phyloP scores from a whole-genome alignment of 2,329 filamentous ascomycete species.

The Fusarium metavorans region DNA sequence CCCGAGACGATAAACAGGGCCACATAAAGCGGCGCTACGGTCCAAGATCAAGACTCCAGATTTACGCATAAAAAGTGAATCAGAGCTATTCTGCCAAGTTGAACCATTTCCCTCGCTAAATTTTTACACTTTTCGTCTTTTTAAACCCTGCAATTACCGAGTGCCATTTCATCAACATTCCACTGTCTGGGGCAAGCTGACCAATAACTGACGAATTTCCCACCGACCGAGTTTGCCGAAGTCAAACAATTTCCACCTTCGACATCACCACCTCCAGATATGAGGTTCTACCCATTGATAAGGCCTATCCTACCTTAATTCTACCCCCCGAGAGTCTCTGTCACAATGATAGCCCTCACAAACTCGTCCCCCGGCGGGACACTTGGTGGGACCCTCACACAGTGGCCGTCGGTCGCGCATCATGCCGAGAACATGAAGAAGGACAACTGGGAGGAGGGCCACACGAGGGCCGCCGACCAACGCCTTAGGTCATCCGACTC shows the following conservation, averaged over 20 bases:
- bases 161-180: not conserved
- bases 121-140: not conserved
- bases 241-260: not conserved
- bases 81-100: not conserved
- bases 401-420: conserved; percentile 26
- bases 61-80: not conserved
- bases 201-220: not conserved
- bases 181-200: not conserved
- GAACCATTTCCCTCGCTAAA: not conserved
- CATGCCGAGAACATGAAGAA: conserved; percentile 38
- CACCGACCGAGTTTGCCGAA: not conserved
- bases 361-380: not conserved
- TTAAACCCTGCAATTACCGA: not conserved
- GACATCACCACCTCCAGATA: not conserved
- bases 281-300: not conserved
- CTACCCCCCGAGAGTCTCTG: not conserved
- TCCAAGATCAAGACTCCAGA: not conserved
- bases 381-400: conserved; percentile 18
- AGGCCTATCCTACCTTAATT: not conserved
- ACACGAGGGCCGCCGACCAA: conserved; percentile 42
- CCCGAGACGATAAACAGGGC: not conserved
- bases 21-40: not conserved
- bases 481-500: conserved; percentile 28
- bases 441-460: conserved; percentile 45
- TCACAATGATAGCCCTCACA: conserved; percentile 13